These are phyloP conservation scores for Miscanthus lutarioriparius DNA, from an alignment of 176 grass and related monocot genomes.

Conservation along the genomic window DNA sequence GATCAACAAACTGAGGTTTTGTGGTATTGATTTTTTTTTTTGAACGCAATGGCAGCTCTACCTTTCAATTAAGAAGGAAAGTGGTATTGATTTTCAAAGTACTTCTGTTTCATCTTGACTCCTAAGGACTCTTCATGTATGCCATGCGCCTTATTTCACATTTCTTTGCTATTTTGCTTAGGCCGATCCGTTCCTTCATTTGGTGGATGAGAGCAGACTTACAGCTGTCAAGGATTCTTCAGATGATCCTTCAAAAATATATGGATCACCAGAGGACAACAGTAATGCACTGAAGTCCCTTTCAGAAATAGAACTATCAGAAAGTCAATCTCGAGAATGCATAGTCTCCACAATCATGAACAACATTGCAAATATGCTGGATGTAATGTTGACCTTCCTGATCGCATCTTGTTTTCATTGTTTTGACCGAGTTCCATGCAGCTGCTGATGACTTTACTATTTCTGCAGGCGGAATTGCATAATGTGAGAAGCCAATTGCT, in stretches of 20 bases:
- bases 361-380: constrained; percentile 64
- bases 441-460: constrained; percentile 23
- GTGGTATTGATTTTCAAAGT: constrained; percentile 5
- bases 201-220: constrained; percentile 83
- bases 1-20: background rate
- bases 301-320: constrained; percentile 75
- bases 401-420: constrained; percentile 11
- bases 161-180: constrained; percentile 39
- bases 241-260: constrained; percentile 51
- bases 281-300: constrained; percentile 65
- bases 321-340: constrained; percentile 87
- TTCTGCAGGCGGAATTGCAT: constrained; percentile 76
- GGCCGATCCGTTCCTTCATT: constrained; percentile 89
- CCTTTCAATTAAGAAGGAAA: too few relatives aligned
- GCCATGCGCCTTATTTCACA: constrained; percentile 6
- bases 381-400: constrained; percentile 60
- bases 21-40: constrained; percentile 6
- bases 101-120: constrained; percentile 22
- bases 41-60: too few relatives aligned
- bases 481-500: constrained; percentile 72
- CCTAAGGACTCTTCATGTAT: constrained; percentile 4
- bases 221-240: constrained; percentile 60
- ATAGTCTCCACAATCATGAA: constrained; percentile 92
- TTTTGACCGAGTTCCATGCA: constrained; percentile 29
- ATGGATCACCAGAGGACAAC: constrained; percentile 92